Percentiles rank a stretch among this genome's conserved stretches.
These are phyloP conservation scores for Leishmania gerbilli DNA, from an alignment of 208 protist species.

Conservation along the genomic window DNA sequence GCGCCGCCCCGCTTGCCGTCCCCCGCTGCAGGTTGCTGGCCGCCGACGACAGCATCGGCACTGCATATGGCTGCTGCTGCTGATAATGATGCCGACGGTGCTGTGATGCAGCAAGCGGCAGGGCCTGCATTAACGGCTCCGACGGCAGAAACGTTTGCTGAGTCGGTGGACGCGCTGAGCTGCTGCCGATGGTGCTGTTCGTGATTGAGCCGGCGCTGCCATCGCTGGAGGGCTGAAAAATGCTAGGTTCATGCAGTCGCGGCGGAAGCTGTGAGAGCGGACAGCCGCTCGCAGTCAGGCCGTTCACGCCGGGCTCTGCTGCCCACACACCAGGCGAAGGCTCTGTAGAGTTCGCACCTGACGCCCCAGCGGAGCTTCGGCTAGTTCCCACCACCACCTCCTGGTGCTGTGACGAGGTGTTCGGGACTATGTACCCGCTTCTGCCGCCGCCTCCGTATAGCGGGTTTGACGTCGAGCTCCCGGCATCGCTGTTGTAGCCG, in stretches of 20 bases:
- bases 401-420: conserved; percentile 1
- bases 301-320: neutral
- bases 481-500: conserved; percentile 49
- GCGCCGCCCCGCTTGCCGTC: neutral
- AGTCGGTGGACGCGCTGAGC: conserved; percentile 13
- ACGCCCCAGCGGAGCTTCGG: neutral
- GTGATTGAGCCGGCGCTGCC: conserved; percentile 2
- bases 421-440: conserved; percentile 3
- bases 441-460: conserved; percentile 7
- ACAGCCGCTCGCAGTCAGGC: neutral
- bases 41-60: conserved; percentile 14
- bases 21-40: conserved; percentile 3
- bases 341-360: conserved; percentile 1
- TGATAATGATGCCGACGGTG: conserved; percentile 5
- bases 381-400: neutral
- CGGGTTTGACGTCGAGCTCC: conserved; percentile 29
- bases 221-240: conserved; percentile 24
- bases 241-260: neutral
- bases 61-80: conserved; percentile 27
- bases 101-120: neutral
- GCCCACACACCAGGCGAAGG: neutral
- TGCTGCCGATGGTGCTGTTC: conserved; percentile 15
- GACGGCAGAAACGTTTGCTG: conserved; percentile 24
- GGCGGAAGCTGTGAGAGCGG: conserved; percentile 1
- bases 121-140: conserved; percentile 7